A percentile compares a stretch with the other conserved stretches of the same genome.
phyloP scores from a whole-genome alignment of 2,329 filamentous ascomycete species.

The Xylariaceae sp. region DNA sequence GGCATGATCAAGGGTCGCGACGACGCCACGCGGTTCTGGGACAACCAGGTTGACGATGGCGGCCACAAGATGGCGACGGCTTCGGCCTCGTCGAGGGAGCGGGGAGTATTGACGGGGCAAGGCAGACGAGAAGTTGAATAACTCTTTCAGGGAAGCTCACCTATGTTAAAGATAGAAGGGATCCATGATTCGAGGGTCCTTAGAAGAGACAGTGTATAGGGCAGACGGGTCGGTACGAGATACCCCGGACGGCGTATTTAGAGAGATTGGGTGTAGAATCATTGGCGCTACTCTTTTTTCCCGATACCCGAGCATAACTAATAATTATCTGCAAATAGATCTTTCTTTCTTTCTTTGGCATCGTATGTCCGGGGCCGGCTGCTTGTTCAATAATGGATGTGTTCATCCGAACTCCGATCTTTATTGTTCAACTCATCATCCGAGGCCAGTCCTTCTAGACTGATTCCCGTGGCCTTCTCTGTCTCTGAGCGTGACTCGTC shows the following conservation, averaged over 20 bases:
- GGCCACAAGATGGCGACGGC: not conserved
- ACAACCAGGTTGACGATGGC: constrained; percentile 15
- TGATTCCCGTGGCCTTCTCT: not conserved
- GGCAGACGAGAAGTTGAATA: not conserved
- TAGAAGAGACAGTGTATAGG: not conserved
- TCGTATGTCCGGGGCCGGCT: too few relatives aligned
- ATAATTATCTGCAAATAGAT: too few relatives aligned
- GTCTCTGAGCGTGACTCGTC: not conserved
- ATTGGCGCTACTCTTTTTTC: not conserved
- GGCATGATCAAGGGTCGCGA: constrained; percentile 33
- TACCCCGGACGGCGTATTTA: not conserved
- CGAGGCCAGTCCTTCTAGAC: not conserved
- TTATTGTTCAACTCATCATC: too few relatives aligned
- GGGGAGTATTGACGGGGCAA: not conserved
- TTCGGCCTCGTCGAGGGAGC: not conserved
- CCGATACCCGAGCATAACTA: not conserved
- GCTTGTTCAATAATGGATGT: too few relatives aligned
- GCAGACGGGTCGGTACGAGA: not conserved
- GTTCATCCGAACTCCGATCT: too few relatives aligned
- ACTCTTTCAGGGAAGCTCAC: too few relatives aligned
- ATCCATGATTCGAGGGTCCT: too few relatives aligned
- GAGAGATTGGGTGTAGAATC: not conserved
- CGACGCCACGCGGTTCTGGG: constrained; percentile 36
- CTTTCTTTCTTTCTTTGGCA: too few relatives aligned
- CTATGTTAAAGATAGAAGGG: too few relatives aligned